Percentiles rank a stretch among this genome's conserved stretches.
These are phyloP conservation scores for Ascochyta lentis DNA, from an alignment of 2,329 filamentous ascomycete genomes.

Conservation along the genomic window DNA sequence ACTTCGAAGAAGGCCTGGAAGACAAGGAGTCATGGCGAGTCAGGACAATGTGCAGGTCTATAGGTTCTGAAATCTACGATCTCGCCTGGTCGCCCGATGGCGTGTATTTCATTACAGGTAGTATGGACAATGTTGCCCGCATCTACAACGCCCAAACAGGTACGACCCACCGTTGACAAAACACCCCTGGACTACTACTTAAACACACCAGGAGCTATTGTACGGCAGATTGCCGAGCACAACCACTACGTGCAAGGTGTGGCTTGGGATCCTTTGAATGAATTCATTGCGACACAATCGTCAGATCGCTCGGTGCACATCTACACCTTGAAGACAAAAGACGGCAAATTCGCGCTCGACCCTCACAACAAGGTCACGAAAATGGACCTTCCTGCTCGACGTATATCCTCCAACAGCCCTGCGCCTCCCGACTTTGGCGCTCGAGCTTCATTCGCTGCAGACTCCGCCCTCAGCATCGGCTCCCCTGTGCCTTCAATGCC, in stretches of 20 bases:
- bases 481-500: constrained; percentile 91
- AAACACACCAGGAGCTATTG: constrained; percentile 47
- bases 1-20: constrained; percentile 85
- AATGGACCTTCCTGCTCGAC: constrained; percentile 89
- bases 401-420: constrained; percentile 90
- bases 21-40: constrained; percentile 97
- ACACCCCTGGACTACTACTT: constrained; percentile 19
- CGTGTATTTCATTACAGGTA: constrained; percentile 94
- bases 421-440: constrained; percentile 82
- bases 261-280: constrained; percentile 96
- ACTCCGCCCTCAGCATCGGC: constrained; percentile 62
- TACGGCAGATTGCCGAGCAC: constrained; percentile 95
- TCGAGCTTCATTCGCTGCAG: constrained; percentile 67
- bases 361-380: constrained; percentile 83
- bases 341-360: constrained; percentile 87
- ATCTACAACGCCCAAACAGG: constrained; percentile 96
- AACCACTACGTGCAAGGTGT: constrained; percentile 99
- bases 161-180: constrained; percentile 51
- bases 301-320: constrained; percentile 98
- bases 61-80: constrained; percentile 96
- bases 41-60: constrained; percentile 96
- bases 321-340: constrained; percentile 94
- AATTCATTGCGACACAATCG: constrained; percentile 97
- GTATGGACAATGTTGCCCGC: constrained; percentile 97
- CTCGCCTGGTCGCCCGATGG: constrained; percentile 99